Percentiles rank a stretch among this genome's conserved stretches.
These are phyloP conservation scores for Macrophomina pseudophaseolina DNA, from an alignment of 2,329 filamentous ascomycete genomes.

Conservation along the genomic window DNA sequence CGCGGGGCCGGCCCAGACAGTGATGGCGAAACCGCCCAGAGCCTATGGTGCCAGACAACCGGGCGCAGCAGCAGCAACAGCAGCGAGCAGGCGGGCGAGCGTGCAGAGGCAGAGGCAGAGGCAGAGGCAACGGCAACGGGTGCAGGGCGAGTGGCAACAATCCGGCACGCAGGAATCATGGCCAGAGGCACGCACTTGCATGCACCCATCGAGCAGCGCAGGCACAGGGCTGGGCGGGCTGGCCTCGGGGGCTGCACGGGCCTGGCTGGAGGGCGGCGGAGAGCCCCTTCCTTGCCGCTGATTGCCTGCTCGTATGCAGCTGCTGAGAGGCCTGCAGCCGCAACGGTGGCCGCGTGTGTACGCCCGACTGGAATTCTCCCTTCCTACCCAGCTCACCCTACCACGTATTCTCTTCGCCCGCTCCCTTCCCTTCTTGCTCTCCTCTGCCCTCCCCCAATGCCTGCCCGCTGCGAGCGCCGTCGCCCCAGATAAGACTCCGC, in stretches of 20 bases:
- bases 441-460: conserved; percentile 7
- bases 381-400: conserved; percentile 10
- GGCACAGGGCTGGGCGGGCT: conserved; percentile 14
- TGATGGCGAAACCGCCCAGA: conserved; percentile 25
- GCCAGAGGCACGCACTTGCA: not conserved
- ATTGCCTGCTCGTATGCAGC: conserved; percentile 8
- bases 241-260: conserved; percentile 9
- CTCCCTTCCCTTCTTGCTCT: not conserved
- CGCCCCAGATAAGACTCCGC: conserved; percentile 8
- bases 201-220: not conserved
- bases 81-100: not conserved
- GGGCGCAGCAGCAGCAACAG: not conserved
- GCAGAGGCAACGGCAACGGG: not conserved
- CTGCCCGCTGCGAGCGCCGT: conserved; percentile 4
- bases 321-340: conserved; percentile 1
- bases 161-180: not conserved
- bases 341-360: conserved; percentile 16
- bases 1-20: conserved; percentile 37
- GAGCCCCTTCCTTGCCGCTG: conserved; percentile 21
- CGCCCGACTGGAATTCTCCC: conserved; percentile 17
- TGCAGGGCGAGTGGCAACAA: not conserved
- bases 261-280: not conserved
- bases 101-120: not conserved
- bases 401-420: conserved; percentile 17
- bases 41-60: conserved; percentile 16